These are phyloP conservation scores for Evernia prunastri DNA, from an alignment of 495 filamentous ascomycete genomes.

Conservation along the genomic window DNA sequence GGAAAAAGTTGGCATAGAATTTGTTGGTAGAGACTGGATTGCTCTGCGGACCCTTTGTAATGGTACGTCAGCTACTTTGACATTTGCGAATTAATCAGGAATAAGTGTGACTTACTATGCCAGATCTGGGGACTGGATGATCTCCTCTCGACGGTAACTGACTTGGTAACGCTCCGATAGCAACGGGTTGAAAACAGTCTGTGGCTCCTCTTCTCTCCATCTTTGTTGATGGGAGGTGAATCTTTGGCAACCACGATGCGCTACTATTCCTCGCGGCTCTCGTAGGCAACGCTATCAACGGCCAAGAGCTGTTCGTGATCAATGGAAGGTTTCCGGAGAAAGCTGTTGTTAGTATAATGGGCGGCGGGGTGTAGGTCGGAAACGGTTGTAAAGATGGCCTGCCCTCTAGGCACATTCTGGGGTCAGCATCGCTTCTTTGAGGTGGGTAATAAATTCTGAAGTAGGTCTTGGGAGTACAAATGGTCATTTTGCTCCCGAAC, in stretches of 20 bases:
- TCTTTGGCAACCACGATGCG: constrained; percentile 12
- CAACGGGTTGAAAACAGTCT: constrained; percentile 54
- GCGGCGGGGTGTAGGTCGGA: constrained; percentile 24
- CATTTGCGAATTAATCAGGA: constrained; percentile 36
- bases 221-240: constrained; percentile 41
- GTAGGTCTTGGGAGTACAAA: too few species aligned
- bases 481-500: too few species aligned
- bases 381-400: constrained; percentile 37
- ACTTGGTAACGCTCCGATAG: constrained; percentile 49
- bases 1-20: constrained; percentile 85
- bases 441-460: too few species aligned
- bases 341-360: constrained; percentile 11
- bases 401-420: too few species aligned
- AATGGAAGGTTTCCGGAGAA: constrained; percentile 2
- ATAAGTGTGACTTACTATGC: constrained; percentile 38
- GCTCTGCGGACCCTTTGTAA: constrained; percentile 35
- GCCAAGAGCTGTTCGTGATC: constrained; percentile 6
- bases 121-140: constrained; percentile 46
- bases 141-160: constrained; percentile 45
- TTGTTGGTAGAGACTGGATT: constrained; percentile 74
- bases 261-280: neutral
- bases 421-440: too few species aligned
- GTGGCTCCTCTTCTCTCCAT: constrained; percentile 32
- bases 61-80: constrained; percentile 27
- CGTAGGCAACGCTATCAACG: constrained; percentile 13